A percentile compares a stretch with the other conserved stretches of the same genome.
Evolutionary conservation across 176 grass and related monocot species (phyloP).

Genomic region (Panicum miliaceum): DNA sequence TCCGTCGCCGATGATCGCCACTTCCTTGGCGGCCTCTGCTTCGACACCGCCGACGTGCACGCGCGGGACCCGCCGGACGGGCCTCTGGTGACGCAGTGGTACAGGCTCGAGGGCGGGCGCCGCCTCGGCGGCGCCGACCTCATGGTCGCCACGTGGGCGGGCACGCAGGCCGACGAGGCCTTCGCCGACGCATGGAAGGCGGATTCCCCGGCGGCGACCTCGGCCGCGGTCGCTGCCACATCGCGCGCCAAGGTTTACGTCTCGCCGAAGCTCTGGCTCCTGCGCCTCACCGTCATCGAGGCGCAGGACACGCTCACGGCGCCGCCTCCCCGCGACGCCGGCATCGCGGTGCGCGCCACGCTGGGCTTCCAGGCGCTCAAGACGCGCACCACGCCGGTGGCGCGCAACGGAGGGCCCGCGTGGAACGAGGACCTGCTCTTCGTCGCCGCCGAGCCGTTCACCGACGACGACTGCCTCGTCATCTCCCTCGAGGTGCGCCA

Average conservation of each 20-base stretch:
- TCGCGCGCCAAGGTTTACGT: constrained; percentile 83
- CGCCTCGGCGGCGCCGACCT: constrained; percentile 53
- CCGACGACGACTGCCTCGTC: constrained; percentile 65
- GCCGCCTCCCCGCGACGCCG: constrained; percentile 61
- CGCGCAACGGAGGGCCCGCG: constrained; percentile 62
- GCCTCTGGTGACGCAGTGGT: constrained; percentile 85
- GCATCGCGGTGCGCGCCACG: constrained; percentile 58
- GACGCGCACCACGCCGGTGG: constrained; percentile 53
- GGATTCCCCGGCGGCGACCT: constrained; percentile 49
- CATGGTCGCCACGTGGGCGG: constrained; percentile 90
- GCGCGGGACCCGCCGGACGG: constrained; percentile 75
- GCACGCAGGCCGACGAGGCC: constrained; percentile 93
- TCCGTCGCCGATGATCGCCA: constrained; percentile 57
- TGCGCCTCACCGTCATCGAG: constrained; percentile 82
- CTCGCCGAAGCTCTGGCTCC: constrained; percentile 88
- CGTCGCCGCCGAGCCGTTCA: constrained; percentile 79
- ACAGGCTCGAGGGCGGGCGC: constrained; percentile 75
- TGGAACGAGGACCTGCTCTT: constrained; percentile 97
- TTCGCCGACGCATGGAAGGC: constrained; percentile 93
- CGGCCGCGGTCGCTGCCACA: constrained; percentile 17
- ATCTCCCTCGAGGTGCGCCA: constrained; percentile 80
- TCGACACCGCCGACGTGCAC: constrained; percentile 81
- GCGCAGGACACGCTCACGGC: constrained; percentile 73
- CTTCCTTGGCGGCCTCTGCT: constrained; percentile 92
- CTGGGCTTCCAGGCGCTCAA: constrained; percentile 68